Conservation (phyloP, 2,329 filamentous ascomycete genomes). For the Delphinella strobiligena region DNA sequence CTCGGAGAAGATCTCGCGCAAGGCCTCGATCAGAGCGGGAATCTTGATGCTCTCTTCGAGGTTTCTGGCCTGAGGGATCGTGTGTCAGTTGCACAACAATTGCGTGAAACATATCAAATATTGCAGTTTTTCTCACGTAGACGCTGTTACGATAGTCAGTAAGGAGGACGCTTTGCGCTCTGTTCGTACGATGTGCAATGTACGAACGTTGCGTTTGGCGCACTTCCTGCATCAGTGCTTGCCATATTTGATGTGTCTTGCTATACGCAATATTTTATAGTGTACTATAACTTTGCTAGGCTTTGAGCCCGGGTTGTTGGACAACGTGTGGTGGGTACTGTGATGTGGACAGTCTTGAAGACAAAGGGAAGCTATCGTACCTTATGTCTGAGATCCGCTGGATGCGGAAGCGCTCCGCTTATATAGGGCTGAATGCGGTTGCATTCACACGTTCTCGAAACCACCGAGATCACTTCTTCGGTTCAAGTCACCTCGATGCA, state of each 20-base stretch:
- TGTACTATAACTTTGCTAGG: too few species aligned
- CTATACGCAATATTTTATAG: background rate
- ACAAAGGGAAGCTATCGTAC: too few species aligned
- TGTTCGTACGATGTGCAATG: slow-evolving; percentile 29
- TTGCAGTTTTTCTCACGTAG: slow-evolving; percentile 15
- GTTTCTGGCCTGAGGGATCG: slow-evolving; percentile 52
- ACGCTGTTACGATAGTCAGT: slow-evolving; percentile 18
- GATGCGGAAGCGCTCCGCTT: too few species aligned
- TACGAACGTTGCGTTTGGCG: slow-evolving; percentile 28
- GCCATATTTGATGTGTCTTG: slow-evolving; percentile 1
- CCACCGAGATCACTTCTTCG: too few species aligned
- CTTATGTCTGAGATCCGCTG: too few species aligned
- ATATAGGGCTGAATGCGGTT: too few species aligned
- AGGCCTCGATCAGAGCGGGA: slow-evolving; percentile 58
- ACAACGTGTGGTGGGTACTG: too few species aligned
- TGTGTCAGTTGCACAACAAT: background rate
- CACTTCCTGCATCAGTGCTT: slow-evolving; percentile 6
- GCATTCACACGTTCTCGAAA: too few species aligned
- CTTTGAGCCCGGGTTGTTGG: too few species aligned
- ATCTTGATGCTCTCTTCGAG: slow-evolving; percentile 87
- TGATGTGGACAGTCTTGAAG: too few species aligned
- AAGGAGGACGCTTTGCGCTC: slow-evolving; percentile 12
- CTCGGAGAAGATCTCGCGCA: slow-evolving; percentile 71
- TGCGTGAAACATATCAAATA: background rate
- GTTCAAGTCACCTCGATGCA: too few species aligned